Percentiles rank a stretch among this genome's conserved stretches.
These are phyloP conservation scores for Magnusiomyces paraingens DNA, from an alignment of 1,139 yeast species.

Conservation along the genomic window DNA sequence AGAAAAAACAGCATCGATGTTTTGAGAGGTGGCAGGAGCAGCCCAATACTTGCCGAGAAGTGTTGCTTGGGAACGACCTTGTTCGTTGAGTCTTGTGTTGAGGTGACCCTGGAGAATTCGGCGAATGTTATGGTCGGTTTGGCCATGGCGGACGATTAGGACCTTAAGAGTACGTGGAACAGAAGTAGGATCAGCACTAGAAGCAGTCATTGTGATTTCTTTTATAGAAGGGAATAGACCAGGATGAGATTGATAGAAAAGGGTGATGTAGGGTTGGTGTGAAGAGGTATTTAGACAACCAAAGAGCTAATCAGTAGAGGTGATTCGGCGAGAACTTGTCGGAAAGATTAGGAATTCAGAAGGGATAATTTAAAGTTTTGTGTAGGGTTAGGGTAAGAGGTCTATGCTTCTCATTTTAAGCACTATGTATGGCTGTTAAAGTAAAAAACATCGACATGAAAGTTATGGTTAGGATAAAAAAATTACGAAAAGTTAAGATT, in stretches of 20 bases:
- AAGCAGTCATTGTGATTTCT: neutral
- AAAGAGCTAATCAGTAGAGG: too few species aligned
- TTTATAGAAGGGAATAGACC: neutral
- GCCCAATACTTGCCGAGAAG: conserved; percentile 23
- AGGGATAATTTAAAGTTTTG: too few species aligned
- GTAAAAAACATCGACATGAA: too few species aligned
- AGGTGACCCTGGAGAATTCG: conserved; percentile 70
- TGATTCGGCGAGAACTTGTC: too few species aligned
- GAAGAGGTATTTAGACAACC: neutral
- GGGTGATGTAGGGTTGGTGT: neutral
- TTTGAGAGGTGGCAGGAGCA: conserved; percentile 5
- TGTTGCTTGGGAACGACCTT: conserved; percentile 24
- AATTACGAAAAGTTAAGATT: too few species aligned
- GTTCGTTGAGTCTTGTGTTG: conserved; percentile 25
- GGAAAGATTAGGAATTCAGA: too few species aligned
- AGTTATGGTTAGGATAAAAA: too few species aligned
- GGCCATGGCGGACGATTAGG: conserved; percentile 72
- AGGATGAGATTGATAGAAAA: neutral
- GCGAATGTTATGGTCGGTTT: conserved; percentile 60
- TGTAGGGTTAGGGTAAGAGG: too few species aligned
- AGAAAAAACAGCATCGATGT: conserved; percentile 21
- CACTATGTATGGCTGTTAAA: too few species aligned
- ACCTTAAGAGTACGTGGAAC: conserved; percentile 38
- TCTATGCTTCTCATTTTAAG: too few species aligned
- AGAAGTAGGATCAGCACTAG: neutral